Evolutionary conservation across 2,329 filamentous ascomycete genomes (phyloP).

Genomic region (Paramyrothecium sp.): DNA sequence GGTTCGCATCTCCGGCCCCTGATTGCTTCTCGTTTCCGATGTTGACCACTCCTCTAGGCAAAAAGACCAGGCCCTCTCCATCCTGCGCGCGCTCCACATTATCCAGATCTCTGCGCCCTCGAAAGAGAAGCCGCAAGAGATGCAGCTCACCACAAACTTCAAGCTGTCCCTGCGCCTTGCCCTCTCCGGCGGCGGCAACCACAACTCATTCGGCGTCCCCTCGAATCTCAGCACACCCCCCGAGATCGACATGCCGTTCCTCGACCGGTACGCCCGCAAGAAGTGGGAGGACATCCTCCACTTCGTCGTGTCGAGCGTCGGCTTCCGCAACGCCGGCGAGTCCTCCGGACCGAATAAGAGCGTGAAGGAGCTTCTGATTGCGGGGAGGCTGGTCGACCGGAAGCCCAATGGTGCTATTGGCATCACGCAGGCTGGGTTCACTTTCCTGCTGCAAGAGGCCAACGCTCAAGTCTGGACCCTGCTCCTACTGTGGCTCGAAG

Average conservation of each 20-base stretch:
- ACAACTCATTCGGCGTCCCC: conserved; percentile 88
- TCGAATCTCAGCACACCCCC: conserved; percentile 62
- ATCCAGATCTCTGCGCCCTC: conserved; percentile 62
- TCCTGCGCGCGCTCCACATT: conserved; percentile 85
- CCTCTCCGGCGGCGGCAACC: conserved; percentile 80
- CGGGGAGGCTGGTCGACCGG: conserved; percentile 75
- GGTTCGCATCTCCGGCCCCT: conserved; percentile 16
- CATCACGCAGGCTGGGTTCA: conserved; percentile 93
- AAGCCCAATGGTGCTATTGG: conserved; percentile 63
- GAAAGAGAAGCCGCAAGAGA: conserved; percentile 65
- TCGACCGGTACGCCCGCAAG: conserved; percentile 81
- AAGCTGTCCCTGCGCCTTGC: conserved; percentile 79
- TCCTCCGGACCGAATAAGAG: conserved; percentile 62
- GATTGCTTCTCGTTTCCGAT: not conserved
- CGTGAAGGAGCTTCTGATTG: conserved; percentile 80
- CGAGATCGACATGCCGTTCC: conserved; percentile 66
- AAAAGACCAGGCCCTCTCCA: conserved; percentile 79
- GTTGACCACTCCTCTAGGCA: conserved; percentile 47
- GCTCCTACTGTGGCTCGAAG: conserved; percentile 88
- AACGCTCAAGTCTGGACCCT: conserved; percentile 98
- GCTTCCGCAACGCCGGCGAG: conserved; percentile 46
- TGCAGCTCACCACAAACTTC: conserved; percentile 80
- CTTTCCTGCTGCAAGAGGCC: conserved; percentile 89
- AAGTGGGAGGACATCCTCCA: conserved; percentile 97
- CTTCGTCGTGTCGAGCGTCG: conserved; percentile 83